Evolutionary conservation across 108 stramenopile genomes (phyloP), one percentile per base, ranked within the genome.

Genomic region (Fragilaria crotonensis): DNA sequence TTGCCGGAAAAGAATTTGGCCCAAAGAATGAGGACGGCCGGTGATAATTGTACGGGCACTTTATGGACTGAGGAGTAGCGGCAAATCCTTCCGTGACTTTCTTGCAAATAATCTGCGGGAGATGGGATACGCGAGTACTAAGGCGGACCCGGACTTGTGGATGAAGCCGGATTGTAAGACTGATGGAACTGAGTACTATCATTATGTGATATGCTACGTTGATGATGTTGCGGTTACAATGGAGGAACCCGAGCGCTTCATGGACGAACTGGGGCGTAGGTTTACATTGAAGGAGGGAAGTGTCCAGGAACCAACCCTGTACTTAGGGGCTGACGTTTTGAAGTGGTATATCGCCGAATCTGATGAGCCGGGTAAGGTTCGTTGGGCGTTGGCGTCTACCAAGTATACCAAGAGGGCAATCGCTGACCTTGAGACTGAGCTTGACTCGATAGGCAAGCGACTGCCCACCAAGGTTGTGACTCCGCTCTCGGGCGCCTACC

Each of bases 121-220:
- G 58, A 84, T 62, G 52, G 31, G 33, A 62, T 54, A 52, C 28
- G 20, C 25, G 9, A n/a, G 75, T 2, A 70, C 49, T 33, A n/a
- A 27, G 57, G 57, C 57, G 3, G 57, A 58, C 59, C 69, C 18
- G 23, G 65, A 74, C 46, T 64, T 78, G 9, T 78, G 69, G 64
- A 23, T 66, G 11, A 45, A 49, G 19, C 27, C 26, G 5, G 36
- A 19, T 20, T 30, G 23, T 25, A 11, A 52, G 18, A 19, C 19
- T 0, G 31, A 56, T 17, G 59, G 52, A 3, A 25, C 30, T 14
- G 11, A 30, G 4, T 73, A 77, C 45, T 77, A 71, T 26, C 21
- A 73, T 3, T 67, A 71, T 30, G 52, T 74, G 23, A 30, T 76
- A 1, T 33, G n/a, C 4, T 64, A 64, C 36, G 56, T 58, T 36